Evolutionary conservation across 352 stramenopile genomes (phyloP), one percentile per base, ranked within the genome.

Genomic region (Phytophthora chlamydospora): DNA sequence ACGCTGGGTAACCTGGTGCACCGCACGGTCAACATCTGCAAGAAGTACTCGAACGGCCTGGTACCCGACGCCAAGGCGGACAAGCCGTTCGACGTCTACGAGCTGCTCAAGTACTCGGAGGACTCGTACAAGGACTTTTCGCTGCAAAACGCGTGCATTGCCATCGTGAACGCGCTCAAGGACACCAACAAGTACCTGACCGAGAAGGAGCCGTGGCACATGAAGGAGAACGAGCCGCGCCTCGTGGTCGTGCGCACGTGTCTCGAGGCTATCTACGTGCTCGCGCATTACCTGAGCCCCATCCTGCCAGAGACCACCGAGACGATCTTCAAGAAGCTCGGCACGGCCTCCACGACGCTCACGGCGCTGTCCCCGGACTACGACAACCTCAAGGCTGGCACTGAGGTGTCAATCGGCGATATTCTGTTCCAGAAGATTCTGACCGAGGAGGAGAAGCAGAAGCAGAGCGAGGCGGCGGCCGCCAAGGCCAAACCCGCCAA

Each of bases 131-230:
- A 97, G 60, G 81, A 89, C 14, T 98, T 91, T 66, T 78, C 91
- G 41, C 79, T 99, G 13, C 91, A 99, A 56, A 89, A 84, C 34
- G 93, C 93, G 33, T 89, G 85, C 31, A 84, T 95, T 48, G 73
- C 90, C 49, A 91, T 96, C 27, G 90, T 98, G 17, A 90, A 97
- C 62, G 94, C 87, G 36, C 83, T 93, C 10, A 91, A 90, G 53
- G 87, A 98, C 61, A 95, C 97, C 9, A 99, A 99, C 79, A 97
- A 98, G 67, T 99, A 99, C 73, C 75, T 99, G 52, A 98, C 97
- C 42, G 91, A 98, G 56, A 94, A 97, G 68, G 97, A 96, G 56
- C 97, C 97, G 41, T 99, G 97, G 97, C 96, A 98, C 69, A 97
- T 99, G 70, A 95, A 89, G 61, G 88, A 95, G 49, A 87, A 98